Conservation (phyloP, 306 rosid genomes). For the Pterocarpus macrocarpus region DNA sequence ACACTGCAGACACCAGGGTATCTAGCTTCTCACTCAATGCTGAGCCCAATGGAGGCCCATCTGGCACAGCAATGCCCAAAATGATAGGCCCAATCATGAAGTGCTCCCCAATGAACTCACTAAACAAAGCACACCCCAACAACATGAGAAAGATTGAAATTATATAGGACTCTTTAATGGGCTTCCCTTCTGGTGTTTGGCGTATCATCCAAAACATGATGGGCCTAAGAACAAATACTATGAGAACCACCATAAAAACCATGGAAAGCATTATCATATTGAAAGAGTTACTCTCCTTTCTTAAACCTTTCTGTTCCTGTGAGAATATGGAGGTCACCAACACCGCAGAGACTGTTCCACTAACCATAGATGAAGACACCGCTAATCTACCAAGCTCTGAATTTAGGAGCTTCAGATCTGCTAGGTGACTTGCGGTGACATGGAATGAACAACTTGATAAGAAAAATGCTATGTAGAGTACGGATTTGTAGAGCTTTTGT, state of each 20-base stretch:
- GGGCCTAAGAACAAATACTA: conserved; percentile 46
- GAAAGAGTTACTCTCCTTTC: not conserved
- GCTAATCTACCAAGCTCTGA: conserved; percentile 73
- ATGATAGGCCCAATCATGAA: conserved; percentile 59
- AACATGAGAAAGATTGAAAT: conserved; percentile 52
- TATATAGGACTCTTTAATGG: conserved; percentile 48
- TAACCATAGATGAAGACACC: conserved; percentile 57
- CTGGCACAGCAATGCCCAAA: conserved; percentile 69
- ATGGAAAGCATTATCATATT: not conserved
- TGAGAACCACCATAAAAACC: conserved; percentile 23
- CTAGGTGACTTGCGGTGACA: conserved; percentile 50
- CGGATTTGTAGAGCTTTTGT: not conserved
- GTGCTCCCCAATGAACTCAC: conserved; percentile 61
- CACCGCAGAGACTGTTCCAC: conserved; percentile 41
- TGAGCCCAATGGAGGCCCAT: conserved; percentile 69
- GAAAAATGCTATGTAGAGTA: conserved; percentile 29
- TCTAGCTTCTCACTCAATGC: conserved; percentile 68
- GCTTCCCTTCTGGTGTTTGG: conserved; percentile 42
- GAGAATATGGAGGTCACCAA: not conserved
- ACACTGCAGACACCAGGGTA: conserved; percentile 28
- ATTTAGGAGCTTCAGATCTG: conserved; percentile 67
- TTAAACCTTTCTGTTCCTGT: not conserved
- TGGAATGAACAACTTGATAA: conserved; percentile 59
- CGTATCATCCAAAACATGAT: conserved; percentile 58
- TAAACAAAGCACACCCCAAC: conserved; percentile 41